A percentile compares a stretch with the other conserved stretches of the same genome.
phyloP scores from a whole-genome alignment of 2,329 filamentous ascomycete species.

The Fusarium kyushuense region DNA sequence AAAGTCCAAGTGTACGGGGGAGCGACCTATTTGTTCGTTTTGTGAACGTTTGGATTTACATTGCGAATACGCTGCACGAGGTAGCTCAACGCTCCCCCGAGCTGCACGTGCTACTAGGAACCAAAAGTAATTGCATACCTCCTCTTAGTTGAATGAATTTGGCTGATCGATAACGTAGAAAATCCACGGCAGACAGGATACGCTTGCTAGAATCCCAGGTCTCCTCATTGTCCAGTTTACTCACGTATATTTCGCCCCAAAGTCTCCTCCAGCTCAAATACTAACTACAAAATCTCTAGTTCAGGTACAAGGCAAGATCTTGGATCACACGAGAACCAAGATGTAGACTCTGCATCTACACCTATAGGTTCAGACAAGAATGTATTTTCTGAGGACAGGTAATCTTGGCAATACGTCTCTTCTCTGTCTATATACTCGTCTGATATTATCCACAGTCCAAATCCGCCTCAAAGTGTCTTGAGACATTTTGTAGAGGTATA shows the following conservation, averaged over 20 bases:
- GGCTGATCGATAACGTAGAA: background rate
- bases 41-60: conserved; percentile 3
- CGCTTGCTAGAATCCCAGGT: conserved; percentile 1
- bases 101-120: background rate
- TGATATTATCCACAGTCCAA: fast-evolving
- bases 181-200: conserved; percentile 6
- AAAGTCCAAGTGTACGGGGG: conserved; percentile 20
- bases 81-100: background rate
- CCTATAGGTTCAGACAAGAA: fast-evolving
- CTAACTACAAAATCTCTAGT: background rate
- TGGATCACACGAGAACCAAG: fast-evolving
- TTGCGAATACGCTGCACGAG: conserved; percentile 7
- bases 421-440: fast-evolving
- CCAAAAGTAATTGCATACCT: background rate
- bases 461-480: background rate
- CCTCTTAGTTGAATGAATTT: background rate
- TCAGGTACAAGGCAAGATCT: background rate
- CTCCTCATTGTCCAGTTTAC: background rate
- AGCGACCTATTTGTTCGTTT: conserved; percentile 19
- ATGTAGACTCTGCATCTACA: too few species aligned
- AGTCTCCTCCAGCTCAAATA: fast-evolving
- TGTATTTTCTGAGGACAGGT: background rate
- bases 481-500: background rate
- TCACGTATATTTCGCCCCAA: background rate
- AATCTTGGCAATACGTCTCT: background rate